Base-by-base conservation (phyloP, 139 green algal genomes). In the Auxenochlorella pyrenoidosa region DNA sequence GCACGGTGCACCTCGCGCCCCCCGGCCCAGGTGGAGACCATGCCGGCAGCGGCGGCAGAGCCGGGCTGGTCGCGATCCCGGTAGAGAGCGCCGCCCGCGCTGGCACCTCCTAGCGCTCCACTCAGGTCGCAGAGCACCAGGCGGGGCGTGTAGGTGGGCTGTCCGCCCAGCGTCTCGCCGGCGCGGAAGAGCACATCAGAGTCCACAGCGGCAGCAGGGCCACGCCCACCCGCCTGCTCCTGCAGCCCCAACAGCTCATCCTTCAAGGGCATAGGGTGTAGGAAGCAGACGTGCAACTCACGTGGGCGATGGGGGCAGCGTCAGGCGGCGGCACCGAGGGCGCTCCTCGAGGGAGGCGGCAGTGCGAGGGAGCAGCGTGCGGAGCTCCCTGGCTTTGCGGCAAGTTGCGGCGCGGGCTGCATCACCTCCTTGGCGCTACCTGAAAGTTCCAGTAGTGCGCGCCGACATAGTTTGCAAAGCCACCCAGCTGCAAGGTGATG, bases 361-460 rank as follows among this genome's bases (percentile, higher is more conserved):
- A n/a, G 12, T 6, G 3, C 1, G 70, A 5, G n/a, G n/a, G 34
- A 47, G 34, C 54, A 63, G 34, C 1, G 5, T 32, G 30, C 70
- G 70, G 47, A 18, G 30, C 32, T 73, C 32, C 3, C 66, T 34
- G 21, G 63, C 63, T 1, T 54, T 6, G 10, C 47, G 47, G 47
- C 10, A 54, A 10, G 47, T 54, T 54, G 47, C 47, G 47, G 47
- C 47, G 47, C 47, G 10, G 6, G 47, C 63, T 12, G 6, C 26
- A 18, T 34, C 63, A 75, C 8, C 43, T 30, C 28, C 32, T n/a
- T 43, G n/a, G 86, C 28, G 15, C 12, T 34, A 32, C 96, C 93
- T 98, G 96, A 19, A 98, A 86, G 86, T 98, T 98, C 96, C 96
- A 98, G 78, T 94, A 98, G 85, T 98, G 96, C 8, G 96, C 87